Conservation (phyloP, 306 rosid genomes). For the Rosa rugosa region DNA sequence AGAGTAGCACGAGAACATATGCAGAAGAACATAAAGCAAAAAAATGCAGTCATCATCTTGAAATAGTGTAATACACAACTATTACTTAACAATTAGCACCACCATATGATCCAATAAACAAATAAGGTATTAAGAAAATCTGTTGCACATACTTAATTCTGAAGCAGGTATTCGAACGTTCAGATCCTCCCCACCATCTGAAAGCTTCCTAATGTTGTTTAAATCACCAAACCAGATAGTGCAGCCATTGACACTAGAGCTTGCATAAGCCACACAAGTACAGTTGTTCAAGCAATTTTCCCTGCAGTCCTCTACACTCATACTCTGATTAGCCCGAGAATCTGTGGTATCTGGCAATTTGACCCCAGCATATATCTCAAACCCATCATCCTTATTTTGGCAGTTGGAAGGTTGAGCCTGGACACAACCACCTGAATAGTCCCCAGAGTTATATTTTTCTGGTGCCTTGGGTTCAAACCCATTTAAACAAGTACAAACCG, state of each 20-base stretch:
- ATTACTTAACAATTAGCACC: too few relatives aligned
- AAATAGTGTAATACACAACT: background rate
- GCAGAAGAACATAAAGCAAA: background rate
- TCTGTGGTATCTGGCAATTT: slow-evolving; percentile 40
- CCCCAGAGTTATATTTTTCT: slow-evolving; percentile 28
- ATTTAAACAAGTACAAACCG: slow-evolving; percentile 31
- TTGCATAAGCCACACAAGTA: slow-evolving; percentile 53
- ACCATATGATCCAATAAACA: background rate
- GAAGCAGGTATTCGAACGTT: slow-evolving; percentile 35
- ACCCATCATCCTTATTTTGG: slow-evolving; percentile 24
- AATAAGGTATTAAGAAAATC: background rate
- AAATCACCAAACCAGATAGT: slow-evolving; percentile 50
- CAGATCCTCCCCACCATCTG: slow-evolving; percentile 28
- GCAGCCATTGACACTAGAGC: slow-evolving; percentile 46
- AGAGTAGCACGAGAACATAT: background rate
- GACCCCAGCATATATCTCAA: slow-evolving; percentile 25
- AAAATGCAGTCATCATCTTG: background rate
- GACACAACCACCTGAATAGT: slow-evolving; percentile 48
- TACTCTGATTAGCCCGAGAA: slow-evolving; percentile 35
- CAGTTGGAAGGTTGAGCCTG: slow-evolving; percentile 34
- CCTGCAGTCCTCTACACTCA: slow-evolving; percentile 42
- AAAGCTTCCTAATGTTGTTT: slow-evolving; percentile 32
- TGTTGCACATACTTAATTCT: slow-evolving; percentile 26
- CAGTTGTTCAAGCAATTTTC: slow-evolving; percentile 48
- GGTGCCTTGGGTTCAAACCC: slow-evolving; percentile 39